Conservation (phyloP, 306 rosid genomes). For the Amphicarpaea edgeworthii region DNA sequence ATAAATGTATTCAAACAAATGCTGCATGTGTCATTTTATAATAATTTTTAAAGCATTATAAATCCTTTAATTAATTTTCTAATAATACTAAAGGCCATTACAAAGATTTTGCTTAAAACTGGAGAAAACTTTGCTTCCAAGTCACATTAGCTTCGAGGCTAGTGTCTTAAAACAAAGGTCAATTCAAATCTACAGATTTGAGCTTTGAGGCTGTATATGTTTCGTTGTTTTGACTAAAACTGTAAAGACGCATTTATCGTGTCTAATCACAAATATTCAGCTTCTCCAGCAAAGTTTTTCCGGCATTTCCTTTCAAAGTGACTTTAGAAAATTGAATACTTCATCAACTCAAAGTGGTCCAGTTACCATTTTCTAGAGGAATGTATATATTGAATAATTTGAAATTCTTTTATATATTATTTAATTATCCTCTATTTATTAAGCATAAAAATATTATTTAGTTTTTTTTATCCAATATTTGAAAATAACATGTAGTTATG, state of each 20-base stretch:
- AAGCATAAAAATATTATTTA: background rate
- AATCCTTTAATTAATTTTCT: background rate
- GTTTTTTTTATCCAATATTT: background rate
- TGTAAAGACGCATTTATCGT: background rate
- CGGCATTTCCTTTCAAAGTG: background rate
- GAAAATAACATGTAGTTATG: background rate
- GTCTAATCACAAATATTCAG: background rate
- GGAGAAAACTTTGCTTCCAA: background rate
- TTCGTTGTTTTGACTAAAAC: slow-evolving; percentile 1
- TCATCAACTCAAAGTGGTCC: slow-evolving; percentile 6
- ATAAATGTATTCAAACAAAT: background rate
- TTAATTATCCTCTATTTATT: background rate
- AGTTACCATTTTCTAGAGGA: background rate
- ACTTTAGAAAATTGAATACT: background rate
- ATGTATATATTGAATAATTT: background rate
- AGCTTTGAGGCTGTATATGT: background rate
- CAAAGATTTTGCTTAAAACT: background rate
- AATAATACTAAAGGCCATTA: background rate
- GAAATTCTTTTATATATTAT: background rate
- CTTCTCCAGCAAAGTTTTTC: background rate
- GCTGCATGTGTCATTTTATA: background rate
- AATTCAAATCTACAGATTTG: background rate
- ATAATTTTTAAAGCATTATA: background rate
- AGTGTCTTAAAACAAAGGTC: background rate
- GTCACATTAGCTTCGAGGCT: background rate